These are phyloP conservation scores for Bondarzewia mesenterica DNA, from an alignment of 1,284 basidiomycete species.

Conservation along the genomic window DNA sequence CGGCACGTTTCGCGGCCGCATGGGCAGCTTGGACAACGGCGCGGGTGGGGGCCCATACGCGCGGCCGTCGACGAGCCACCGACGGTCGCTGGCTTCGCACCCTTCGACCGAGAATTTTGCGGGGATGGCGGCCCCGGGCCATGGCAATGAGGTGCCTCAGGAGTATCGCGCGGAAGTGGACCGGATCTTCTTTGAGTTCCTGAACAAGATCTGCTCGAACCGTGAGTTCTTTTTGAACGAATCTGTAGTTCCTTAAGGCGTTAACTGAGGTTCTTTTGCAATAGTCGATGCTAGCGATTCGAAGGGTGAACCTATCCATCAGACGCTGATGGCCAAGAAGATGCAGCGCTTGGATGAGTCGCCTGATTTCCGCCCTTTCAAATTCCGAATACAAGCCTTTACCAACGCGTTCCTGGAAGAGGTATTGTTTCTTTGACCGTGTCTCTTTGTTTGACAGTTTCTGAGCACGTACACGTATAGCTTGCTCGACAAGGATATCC, in stretches of 20 bases:
- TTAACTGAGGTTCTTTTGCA: not conserved
- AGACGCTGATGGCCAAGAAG: conserved; percentile 98
- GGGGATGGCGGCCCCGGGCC: conserved; percentile 15
- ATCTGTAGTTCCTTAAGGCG: not conserved
- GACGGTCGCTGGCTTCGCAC: conserved; percentile 15
- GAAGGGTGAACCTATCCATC: conserved; percentile 96
- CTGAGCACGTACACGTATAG: conserved; percentile 28
- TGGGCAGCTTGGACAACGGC: conserved; percentile 13
- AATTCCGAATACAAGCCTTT: conserved; percentile 98
- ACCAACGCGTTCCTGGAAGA: conserved; percentile 95
- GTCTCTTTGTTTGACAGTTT: conserved; percentile 1
- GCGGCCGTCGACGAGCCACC: conserved; percentile 11
- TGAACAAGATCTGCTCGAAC: conserved; percentile 88
- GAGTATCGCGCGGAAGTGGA: conserved; percentile 84
- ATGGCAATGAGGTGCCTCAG: conserved; percentile 63
- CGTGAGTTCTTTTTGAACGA: conserved; percentile 41
- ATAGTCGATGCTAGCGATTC: conserved; percentile 87
- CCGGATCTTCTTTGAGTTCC: conserved; percentile 84
- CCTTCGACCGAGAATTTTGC: conserved; percentile 24
- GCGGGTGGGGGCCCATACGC: not conserved
- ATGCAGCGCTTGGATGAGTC: conserved; percentile 96
- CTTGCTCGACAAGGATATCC: conserved; percentile 73
- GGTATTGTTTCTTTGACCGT: conserved; percentile 32
- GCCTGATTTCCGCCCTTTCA: conserved; percentile 96
- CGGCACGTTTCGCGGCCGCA: conserved; percentile 17